These are phyloP conservation scores for Logfia minima DNA, from an alignment of 129 eudicot species.

Conservation along the genomic window DNA sequence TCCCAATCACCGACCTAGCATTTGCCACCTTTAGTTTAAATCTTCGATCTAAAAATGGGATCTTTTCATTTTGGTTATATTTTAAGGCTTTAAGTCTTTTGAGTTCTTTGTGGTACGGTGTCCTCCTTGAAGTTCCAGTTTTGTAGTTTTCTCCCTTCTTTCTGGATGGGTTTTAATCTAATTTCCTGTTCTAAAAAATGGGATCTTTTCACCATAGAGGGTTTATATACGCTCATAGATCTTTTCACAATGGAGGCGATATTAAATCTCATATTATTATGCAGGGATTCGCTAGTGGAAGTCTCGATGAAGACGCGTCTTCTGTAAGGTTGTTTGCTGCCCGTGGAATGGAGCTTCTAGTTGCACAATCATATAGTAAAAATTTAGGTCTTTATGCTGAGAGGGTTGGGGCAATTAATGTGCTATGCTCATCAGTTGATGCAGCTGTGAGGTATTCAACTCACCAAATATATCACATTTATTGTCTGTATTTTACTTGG, in stretches of 20 bases:
- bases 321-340: conserved; percentile 94
- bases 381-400: conserved; percentile 94
- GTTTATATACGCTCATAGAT: background rate
- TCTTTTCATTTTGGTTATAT: background rate
- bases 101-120: background rate
- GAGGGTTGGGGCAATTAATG: conserved; percentile 96
- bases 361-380: conserved; percentile 96
- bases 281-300: conserved; percentile 99
- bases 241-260: background rate
- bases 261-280: conserved; percentile 2
- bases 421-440: conserved; percentile 83
- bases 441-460: conserved; percentile 76
- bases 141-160: too few species aligned
- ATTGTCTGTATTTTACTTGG: background rate
- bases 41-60: background rate
- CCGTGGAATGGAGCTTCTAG: conserved; percentile 92
- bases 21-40: background rate
- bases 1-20: background rate
- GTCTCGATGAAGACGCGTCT: conserved; percentile 95
- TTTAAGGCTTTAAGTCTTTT: too few species aligned
- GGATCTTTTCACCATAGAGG: background rate
- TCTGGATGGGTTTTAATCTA: too few species aligned
- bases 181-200: background rate
- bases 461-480: background rate
- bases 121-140: too few species aligned